Conservation (phyloP, 176 grass and related monocot genomes). For the Zea mays region DNA sequence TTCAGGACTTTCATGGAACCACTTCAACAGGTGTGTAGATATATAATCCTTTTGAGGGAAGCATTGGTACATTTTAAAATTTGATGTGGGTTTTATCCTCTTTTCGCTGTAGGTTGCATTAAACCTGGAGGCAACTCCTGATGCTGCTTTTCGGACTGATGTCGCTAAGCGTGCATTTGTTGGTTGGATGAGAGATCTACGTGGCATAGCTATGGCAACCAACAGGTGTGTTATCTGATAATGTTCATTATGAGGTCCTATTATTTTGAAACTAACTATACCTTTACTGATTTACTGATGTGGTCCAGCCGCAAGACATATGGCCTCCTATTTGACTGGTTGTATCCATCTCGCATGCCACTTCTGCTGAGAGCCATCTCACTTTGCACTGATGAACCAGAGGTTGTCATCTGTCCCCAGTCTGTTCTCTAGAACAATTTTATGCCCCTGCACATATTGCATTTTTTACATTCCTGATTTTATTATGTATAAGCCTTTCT, state of each 20-base stretch:
- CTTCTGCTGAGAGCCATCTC: conserved; percentile 89
- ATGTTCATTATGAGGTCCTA: not conserved
- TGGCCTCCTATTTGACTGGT: conserved; percentile 94
- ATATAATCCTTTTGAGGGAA: not conserved
- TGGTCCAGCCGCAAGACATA: conserved; percentile 82
- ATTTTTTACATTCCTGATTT: conserved; percentile 6
- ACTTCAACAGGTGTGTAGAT: conserved; percentile 71
- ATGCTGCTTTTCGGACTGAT: conserved; percentile 79
- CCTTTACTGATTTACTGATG: conserved; percentile 26
- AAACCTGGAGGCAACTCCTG: conserved; percentile 75
- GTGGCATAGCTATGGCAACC: conserved; percentile 94
- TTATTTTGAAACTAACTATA: conserved; percentile 26
- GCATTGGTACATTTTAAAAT: not conserved
- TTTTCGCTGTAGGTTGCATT: conserved; percentile 62
- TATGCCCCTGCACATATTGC: not conserved
- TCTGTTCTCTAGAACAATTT: conserved; percentile 26
- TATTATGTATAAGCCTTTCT: conserved; percentile 13
- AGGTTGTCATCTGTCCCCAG: conserved; percentile 56
- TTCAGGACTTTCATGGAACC: conserved; percentile 97
- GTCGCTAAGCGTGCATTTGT: conserved; percentile 83
- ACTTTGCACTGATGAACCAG: conserved; percentile 75
- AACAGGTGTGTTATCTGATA: conserved; percentile 65
- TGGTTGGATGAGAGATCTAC: conserved; percentile 95
- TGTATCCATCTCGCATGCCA: conserved; percentile 86
- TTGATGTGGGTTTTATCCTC: conserved; percentile 1